Percentiles rank a stretch among this genome's conserved stretches.
Conservation (phyloP, 164 flowering plant species). For the Stephania japonica region DNA sequence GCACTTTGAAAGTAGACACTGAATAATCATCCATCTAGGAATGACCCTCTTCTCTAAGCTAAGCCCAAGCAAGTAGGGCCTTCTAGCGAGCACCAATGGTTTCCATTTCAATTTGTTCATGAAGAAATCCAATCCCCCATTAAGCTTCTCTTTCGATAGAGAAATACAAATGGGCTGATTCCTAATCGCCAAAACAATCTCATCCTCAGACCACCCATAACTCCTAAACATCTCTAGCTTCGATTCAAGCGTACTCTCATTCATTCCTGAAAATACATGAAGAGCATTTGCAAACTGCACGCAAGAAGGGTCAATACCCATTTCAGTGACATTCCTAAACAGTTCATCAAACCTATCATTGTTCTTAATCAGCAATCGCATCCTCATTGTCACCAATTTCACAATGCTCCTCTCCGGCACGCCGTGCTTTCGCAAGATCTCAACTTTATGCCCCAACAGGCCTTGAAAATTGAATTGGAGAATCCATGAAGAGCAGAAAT, state of each 20-base stretch:
- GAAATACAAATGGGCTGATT: background rate
- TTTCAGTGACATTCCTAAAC: constrained; percentile 2
- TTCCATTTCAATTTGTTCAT: constrained; percentile 8
- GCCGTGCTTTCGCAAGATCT: constrained; percentile 17
- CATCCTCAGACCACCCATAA: constrained; percentile 8
- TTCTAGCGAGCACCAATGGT: background rate
- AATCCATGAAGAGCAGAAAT: background rate
- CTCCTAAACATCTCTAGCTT: constrained; percentile 4
- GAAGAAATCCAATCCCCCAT: constrained; percentile 1
- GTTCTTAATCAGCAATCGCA: background rate
- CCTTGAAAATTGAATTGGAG: background rate
- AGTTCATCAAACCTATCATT: constrained; percentile 7
- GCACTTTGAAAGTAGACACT: background rate
- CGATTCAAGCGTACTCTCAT: background rate
- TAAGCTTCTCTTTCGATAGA: constrained; percentile 5
- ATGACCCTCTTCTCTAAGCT: constrained; percentile 7
- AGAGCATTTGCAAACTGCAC: background rate
- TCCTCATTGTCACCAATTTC: background rate
- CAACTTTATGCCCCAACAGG: constrained; percentile 9
- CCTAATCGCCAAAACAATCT: background rate
- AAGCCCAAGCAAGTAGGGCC: background rate
- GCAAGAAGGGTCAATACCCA: constrained; percentile 5
- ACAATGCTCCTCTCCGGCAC: constrained; percentile 11
- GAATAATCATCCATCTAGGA: background rate
- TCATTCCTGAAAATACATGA: background rate